Percentiles rank a stretch among this genome's conserved stretches.
phyloP scores from a whole-genome alignment of 2,329 filamentous ascomycete genomes.

The Colletotrichum paranaense region DNA sequence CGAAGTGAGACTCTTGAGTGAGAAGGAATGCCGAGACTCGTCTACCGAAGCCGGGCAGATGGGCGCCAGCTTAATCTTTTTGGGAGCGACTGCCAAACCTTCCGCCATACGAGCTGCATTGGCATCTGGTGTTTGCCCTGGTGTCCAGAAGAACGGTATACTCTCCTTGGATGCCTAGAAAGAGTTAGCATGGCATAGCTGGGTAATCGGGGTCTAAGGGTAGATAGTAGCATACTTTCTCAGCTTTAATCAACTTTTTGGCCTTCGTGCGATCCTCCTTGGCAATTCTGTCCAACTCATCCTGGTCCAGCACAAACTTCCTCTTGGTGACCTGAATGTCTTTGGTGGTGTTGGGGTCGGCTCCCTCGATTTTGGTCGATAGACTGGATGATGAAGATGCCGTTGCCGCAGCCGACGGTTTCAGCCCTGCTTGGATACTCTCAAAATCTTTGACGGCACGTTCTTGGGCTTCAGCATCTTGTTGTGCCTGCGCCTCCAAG shows the following conservation, averaged over 20 bases:
- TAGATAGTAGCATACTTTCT: conserved; percentile 65
- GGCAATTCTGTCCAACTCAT: conserved; percentile 78
- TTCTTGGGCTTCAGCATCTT: conserved; percentile 76
- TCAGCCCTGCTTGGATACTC: conserved; percentile 79
- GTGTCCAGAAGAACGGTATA: conserved; percentile 93
- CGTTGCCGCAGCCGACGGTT: conserved; percentile 39
- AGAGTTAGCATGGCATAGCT: conserved; percentile 20
- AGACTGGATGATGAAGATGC: background rate
- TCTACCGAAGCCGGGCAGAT: conserved; percentile 80
- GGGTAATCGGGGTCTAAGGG: background rate
- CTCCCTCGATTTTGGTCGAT: background rate
- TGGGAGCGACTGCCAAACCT: conserved; percentile 43
- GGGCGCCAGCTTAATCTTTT: conserved; percentile 74
- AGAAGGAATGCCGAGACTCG: conserved; percentile 77
- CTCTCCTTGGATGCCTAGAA: conserved; percentile 40
- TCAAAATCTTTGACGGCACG: conserved; percentile 87
- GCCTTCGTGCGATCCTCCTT: conserved; percentile 76
- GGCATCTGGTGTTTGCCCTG: conserved; percentile 77
- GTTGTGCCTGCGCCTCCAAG: conserved; percentile 67
- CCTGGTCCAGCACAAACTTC: conserved; percentile 84
- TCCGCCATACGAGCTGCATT: conserved; percentile 40
- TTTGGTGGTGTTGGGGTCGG: background rate
- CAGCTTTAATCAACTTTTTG: conserved; percentile 76
- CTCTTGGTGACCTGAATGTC: conserved; percentile 63
- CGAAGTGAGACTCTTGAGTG: conserved; percentile 80